Conservation (phyloP, 2,329 filamentous ascomycete genomes). For the Venturia effusa region DNA sequence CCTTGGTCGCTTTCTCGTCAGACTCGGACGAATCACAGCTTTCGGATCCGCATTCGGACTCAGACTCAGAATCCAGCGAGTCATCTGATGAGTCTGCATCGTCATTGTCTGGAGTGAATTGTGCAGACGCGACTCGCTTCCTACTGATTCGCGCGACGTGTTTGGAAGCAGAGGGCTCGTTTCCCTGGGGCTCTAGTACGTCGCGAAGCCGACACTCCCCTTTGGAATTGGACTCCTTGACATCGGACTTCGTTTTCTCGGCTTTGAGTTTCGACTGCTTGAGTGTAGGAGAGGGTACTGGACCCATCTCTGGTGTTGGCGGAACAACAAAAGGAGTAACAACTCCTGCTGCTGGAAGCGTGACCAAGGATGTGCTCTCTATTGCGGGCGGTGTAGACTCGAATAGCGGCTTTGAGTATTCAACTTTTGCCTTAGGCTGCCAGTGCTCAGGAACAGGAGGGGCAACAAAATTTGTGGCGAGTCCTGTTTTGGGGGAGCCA, state of each 20-base stretch:
- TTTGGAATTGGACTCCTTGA: not conserved
- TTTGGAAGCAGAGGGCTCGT: not conserved
- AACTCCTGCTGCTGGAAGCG: not conserved
- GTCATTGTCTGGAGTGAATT: not conserved
- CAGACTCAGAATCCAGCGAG: not conserved
- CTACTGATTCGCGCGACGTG: not conserved
- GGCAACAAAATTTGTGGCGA: not conserved
- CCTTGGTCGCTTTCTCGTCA: not conserved
- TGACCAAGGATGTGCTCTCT: not conserved
- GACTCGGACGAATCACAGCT: not conserved
- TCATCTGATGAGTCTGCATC: not conserved
- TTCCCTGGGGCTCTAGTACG: not conserved
- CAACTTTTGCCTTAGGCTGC: not conserved
- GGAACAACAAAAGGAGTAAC: not conserved
- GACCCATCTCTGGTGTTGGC: not conserved
- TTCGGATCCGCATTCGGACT: not conserved
- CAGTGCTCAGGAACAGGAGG: not conserved
- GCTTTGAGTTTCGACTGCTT: not conserved
- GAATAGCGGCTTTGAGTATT: not conserved
- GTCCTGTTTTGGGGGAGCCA: not conserved
- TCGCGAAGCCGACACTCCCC: not conserved
- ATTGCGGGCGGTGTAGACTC: not conserved
- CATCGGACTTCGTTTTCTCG: not conserved
- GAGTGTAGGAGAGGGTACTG: not conserved
- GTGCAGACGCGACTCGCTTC: not conserved